These are phyloP conservation scores for Delitschia confertaspora DNA, from an alignment of 495 filamentous ascomycete genomes.

Conservation along the genomic window DNA sequence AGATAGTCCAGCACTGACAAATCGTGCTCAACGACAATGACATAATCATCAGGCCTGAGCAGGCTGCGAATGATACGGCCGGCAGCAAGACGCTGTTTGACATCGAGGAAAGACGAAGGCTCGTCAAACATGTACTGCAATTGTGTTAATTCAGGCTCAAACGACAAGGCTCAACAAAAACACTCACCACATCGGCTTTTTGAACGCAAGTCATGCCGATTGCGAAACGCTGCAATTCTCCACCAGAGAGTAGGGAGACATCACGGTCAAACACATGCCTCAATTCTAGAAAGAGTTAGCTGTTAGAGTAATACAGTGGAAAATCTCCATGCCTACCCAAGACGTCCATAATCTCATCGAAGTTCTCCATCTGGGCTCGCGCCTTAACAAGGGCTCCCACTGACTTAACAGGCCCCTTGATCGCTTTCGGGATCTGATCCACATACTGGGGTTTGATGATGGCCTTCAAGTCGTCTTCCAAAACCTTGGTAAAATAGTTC, in stretches of 20 bases:
- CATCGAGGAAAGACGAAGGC: constrained; percentile 96
- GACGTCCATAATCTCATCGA: constrained; percentile 74
- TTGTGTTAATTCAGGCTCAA: constrained; percentile 21
- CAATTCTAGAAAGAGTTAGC: constrained; percentile 53
- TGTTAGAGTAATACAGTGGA: not conserved
- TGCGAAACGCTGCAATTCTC: constrained; percentile 95
- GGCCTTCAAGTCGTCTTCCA: constrained; percentile 93
- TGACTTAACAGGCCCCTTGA: constrained; percentile 64
- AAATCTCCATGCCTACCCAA: constrained; percentile 47
- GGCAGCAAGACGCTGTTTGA: constrained; percentile 91
- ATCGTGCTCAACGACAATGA: constrained; percentile 98
- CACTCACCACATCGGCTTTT: constrained; percentile 68
- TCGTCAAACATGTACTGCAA: constrained; percentile 98
- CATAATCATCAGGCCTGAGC: constrained; percentile 80
- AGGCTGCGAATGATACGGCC: constrained; percentile 86
- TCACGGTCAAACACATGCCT: constrained; percentile 80
- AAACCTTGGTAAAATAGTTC: constrained; percentile 97
- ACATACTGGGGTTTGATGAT: constrained; percentile 99
- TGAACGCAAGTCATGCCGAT: constrained; percentile 93
- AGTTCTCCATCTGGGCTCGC: constrained; percentile 65
- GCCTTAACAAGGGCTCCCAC: constrained; percentile 69
- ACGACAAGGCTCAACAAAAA: too few species aligned
- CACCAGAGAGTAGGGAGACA: constrained; percentile 81
- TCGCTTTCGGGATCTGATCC: constrained; percentile 89
- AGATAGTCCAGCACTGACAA: constrained; percentile 95